phyloP scores from a whole-genome alignment of 164 flowering plant species.

The Kalanchoe fedtschenkoi region DNA sequence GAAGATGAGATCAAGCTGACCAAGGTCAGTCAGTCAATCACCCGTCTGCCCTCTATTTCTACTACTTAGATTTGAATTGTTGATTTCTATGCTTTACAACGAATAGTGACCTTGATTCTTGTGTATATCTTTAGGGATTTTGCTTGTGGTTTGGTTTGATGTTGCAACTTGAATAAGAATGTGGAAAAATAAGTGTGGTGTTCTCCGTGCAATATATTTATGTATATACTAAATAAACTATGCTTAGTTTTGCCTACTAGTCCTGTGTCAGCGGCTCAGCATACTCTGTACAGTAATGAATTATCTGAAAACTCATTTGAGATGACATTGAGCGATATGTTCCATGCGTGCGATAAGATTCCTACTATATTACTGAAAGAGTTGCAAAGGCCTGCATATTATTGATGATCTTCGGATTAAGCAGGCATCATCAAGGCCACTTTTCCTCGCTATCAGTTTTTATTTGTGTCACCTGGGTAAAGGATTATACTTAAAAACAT shows the following conservation, averaged over 20 bases:
- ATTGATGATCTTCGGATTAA: background rate
- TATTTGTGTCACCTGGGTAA: background rate
- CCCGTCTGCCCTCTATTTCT: too few relatives aligned
- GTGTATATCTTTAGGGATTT: too few relatives aligned
- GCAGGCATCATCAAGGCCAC: too few relatives aligned
- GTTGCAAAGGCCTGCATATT: background rate
- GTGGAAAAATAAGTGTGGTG: too few relatives aligned
- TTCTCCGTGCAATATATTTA: background rate
- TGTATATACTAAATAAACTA: too few relatives aligned
- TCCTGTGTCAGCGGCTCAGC: background rate
- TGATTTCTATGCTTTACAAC: too few relatives aligned
- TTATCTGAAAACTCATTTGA: background rate
- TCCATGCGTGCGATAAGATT: background rate
- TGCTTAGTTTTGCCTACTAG: background rate
- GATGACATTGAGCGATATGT: background rate
- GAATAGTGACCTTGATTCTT: too few relatives aligned
- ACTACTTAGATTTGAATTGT: too few relatives aligned
- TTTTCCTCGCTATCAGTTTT: background rate
- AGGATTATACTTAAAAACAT: background rate
- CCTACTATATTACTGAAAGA: background rate
- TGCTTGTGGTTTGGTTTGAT: too few relatives aligned
- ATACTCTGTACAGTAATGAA: background rate
- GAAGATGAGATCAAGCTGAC: slow-evolving; percentile 74
- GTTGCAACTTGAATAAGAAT: too few relatives aligned
- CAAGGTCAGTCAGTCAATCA: slow-evolving; percentile 40